Evolutionary conservation across 75 land plant species (phyloP).

Genomic region (Picea glauca): DNA sequence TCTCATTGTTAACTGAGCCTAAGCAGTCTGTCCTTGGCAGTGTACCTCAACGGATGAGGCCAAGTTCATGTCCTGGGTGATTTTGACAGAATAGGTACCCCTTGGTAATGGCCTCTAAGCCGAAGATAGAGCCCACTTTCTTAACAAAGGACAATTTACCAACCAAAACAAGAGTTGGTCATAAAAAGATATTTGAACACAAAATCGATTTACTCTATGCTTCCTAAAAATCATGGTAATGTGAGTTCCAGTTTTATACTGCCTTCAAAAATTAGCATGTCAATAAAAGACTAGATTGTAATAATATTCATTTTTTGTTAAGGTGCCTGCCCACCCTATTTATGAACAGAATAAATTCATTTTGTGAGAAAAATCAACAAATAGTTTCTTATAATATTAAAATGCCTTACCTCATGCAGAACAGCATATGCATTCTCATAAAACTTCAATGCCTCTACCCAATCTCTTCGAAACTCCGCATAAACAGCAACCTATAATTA

Average conservation of each 20-base stretch:
- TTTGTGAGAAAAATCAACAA: no score
- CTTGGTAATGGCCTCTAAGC: no score
- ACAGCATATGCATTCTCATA: constrained; percentile 85
- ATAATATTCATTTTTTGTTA: neutral
- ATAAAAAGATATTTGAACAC: neutral
- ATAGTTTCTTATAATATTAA: neutral
- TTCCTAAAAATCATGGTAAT: neutral
- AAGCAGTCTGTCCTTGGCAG: no score
- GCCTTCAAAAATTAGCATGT: neutral
- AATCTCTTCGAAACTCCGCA: constrained; percentile 98
- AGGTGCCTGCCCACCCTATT: neutral
- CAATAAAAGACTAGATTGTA: neutral
- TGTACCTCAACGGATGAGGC: no score
- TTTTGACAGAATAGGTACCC: no score
- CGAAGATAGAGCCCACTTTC: no score
- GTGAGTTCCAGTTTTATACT: neutral
- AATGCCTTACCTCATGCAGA: constrained; percentile 47
- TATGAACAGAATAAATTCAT: neutral
- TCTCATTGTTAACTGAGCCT: no score
- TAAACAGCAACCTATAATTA: constrained; percentile 79
- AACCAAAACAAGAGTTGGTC: neutral
- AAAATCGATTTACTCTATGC: neutral
- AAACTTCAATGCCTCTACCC: constrained; percentile 88
- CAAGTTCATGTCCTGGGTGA: no score
- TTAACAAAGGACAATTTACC: no score